Base-by-base conservation (phyloP, 2,329 filamentous ascomycete genomes). In the Apiospora kogelbergensis region DNA sequence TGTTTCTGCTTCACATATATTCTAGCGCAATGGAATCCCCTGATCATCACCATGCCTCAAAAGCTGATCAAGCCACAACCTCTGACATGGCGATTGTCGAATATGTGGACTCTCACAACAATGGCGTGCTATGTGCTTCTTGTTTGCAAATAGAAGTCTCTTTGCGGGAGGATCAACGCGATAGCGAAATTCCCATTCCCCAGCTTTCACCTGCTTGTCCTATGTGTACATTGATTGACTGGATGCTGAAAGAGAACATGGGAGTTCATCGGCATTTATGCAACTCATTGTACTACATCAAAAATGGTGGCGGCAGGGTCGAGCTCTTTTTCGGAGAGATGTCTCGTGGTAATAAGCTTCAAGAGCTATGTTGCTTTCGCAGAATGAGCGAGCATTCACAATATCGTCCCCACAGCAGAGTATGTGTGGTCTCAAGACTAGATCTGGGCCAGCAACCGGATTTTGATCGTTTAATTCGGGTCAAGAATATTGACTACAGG, bases 151-250 rank as follows among this genome's bases (percentile, higher is more conserved):
- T 46, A 10, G 4, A 7, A 3, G 1, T 46, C 10, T 22, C n/a
- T 2, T 22, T n/a, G n/a, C n/a, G n/a, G 6, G n/a, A 11, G 11
- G 1, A 24, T 10, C 1, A n/a, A 10, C 1, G 2, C 13, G 4
- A 46, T 1, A 22, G 11, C 3, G 13, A 15, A 1, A 24, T 46
- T 10, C 44, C 44, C 44, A 46, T 46, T 9, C 44, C n/a, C 9
- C n/a, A 11, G 3, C n/a, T 46, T 1, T 46, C 44, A 11, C 44
- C 44, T 9, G 10, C 44, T 11, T 46, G 44, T 46, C 44, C 44
- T 1, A 10, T 46, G n/a, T 46, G 44, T 3, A 7, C 9, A 22
- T 22, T 46, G 0, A 22, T 46, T 24, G n/a, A 24, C 6, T 46
- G 6, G n/a, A 22, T 13, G 2, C n/a, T 44, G 1, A 10, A 11